These are phyloP conservation scores for Coemansia sp. DNA, from an alignment of 192 early-diverging fungal species.

Conservation along the genomic window DNA sequence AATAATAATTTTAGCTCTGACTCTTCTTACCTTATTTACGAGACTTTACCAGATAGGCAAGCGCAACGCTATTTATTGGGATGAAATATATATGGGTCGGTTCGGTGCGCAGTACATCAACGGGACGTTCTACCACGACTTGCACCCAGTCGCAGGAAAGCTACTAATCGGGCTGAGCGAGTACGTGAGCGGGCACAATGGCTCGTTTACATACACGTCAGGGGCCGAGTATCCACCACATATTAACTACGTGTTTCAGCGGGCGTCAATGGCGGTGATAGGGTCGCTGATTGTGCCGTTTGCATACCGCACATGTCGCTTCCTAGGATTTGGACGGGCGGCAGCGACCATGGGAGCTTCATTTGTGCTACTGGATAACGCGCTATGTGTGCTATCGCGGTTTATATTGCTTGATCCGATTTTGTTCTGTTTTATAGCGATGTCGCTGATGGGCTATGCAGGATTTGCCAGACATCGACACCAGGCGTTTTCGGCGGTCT, in stretches of 20 bases:
- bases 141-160: slow-evolving; percentile 93
- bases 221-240: slow-evolving; percentile 60
- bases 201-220: slow-evolving; percentile 61
- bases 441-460: slow-evolving; percentile 57
- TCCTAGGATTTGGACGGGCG: slow-evolving; percentile 54
- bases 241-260: slow-evolving; percentile 64
- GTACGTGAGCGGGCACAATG: slow-evolving; percentile 63
- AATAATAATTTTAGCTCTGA: slow-evolving; percentile 11
- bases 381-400: slow-evolving; percentile 59
- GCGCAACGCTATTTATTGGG: slow-evolving; percentile 65
- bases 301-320: slow-evolving; percentile 63
- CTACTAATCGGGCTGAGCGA: slow-evolving; percentile 69
- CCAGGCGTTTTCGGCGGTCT: slow-evolving; percentile 58
- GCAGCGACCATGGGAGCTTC: slow-evolving; percentile 58
- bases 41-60: slow-evolving; percentile 61
- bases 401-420: slow-evolving; percentile 74
- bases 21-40: slow-evolving; percentile 15
- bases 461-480: slow-evolving; percentile 53
- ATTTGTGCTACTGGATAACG: slow-evolving; percentile 67
- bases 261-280: slow-evolving; percentile 59
- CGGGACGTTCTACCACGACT: slow-evolving; percentile 93
- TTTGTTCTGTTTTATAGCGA: slow-evolving; percentile 67
- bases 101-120: slow-evolving; percentile 94
- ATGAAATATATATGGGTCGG: slow-evolving; percentile 97
- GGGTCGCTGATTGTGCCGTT: slow-evolving; percentile 65